Conservation (phyloP, 176 grass and related monocot genomes). For the Cenchrus purpureus region DNA sequence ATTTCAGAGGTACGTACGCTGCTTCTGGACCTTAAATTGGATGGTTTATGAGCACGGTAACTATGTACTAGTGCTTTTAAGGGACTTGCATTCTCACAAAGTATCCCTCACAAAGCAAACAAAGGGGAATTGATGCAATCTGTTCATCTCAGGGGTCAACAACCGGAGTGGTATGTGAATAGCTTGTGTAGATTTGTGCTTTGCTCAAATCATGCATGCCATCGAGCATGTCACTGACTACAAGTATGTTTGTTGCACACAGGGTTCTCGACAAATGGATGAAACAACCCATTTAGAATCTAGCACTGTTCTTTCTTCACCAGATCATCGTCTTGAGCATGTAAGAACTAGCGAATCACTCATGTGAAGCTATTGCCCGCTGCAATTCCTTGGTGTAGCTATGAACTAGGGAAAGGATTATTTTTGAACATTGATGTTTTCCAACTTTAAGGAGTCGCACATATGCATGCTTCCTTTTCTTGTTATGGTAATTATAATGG, state of each 20-base stretch:
- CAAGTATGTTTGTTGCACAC: neutral
- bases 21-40: neutral
- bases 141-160: constrained; percentile 24
- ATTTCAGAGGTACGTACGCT: neutral
- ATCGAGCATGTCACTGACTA: neutral
- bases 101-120: neutral
- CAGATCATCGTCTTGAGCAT: neutral
- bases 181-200: neutral
- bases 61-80: neutral
- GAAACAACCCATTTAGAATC: neutral
- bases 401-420: neutral
- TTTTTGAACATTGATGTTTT: neutral
- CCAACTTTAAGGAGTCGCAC: neutral
- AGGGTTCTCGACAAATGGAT: neutral
- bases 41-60: neutral
- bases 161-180: neutral
- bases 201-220: neutral
- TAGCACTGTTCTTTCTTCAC: constrained; percentile 3
- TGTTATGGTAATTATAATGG: neutral
- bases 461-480: neutral
- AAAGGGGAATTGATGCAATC: neutral
- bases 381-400: neutral
- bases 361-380: neutral
- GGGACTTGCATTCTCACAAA: neutral
- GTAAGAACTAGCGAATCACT: neutral